phyloP scores from a whole-genome alignment of 2,329 filamentous ascomycete species.

The Xylariaceae sp. region DNA sequence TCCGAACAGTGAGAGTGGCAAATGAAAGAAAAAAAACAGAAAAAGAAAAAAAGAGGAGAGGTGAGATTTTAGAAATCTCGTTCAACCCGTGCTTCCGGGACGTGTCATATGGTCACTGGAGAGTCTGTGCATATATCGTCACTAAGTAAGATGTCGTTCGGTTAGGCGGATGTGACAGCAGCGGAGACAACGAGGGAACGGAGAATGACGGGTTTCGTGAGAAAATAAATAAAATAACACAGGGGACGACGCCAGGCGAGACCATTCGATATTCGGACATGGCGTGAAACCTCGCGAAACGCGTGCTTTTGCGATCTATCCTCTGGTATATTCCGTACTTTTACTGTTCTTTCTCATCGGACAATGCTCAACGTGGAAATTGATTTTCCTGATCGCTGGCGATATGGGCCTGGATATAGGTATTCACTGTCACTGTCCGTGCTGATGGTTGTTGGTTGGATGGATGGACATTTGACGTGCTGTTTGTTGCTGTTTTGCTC shows the following conservation, averaged over 20 bases:
- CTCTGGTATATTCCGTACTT: not conserved
- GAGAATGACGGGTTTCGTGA: not conserved
- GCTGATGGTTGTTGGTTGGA: not conserved
- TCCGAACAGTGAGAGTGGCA: no score
- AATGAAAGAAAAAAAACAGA: no score
- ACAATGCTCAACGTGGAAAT: no score
- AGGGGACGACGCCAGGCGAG: not conserved
- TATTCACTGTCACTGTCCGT: not conserved
- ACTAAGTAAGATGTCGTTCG: no score
- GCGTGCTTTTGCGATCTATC: conserved; percentile 7
- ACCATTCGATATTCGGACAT: conserved; percentile 2
- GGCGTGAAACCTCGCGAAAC: conserved; percentile 2
- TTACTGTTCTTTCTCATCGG: no score
- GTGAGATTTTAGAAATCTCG: no score
- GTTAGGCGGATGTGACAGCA: conserved; percentile 1
- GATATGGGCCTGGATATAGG: not conserved
- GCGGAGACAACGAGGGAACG: not conserved
- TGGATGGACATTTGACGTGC: not conserved
- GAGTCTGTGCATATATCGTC: no score
- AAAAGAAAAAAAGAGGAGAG: no score
- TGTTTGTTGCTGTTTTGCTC: not conserved
- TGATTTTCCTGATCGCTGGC: no score
- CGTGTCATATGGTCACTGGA: no score
- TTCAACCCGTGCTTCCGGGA: no score
- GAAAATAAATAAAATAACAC: not conserved